Evolutionary conservation across 805 yeast genomes (phyloP).

Genomic region (Hanseniaspora taiwanica): DNA sequence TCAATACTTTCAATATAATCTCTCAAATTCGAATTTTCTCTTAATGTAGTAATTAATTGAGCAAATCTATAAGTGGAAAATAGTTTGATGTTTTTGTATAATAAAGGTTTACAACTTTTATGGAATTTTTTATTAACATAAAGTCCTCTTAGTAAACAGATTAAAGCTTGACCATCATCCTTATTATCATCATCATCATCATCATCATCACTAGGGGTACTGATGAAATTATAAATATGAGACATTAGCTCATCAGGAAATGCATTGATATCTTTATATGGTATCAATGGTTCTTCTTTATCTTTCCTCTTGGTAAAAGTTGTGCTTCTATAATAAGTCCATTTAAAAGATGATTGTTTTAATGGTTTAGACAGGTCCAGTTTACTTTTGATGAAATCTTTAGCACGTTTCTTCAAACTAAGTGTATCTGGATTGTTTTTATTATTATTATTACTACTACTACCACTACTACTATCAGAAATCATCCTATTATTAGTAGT

Average conservation of each 20-base stretch:
- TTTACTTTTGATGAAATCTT: not conserved
- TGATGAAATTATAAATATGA: not conserved
- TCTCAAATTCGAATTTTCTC: slow-evolving; percentile 44
- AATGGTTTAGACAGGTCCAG: not conserved
- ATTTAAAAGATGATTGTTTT: not conserved
- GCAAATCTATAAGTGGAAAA: slow-evolving; percentile 68
- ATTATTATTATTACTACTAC: no score
- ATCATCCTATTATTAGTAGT: no score
- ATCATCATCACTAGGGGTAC: no score
- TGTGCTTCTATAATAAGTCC: no score
- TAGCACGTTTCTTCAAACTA: not conserved
- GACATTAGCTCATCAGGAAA: not conserved
- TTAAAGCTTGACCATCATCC: no score
- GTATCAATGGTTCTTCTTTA: not conserved
- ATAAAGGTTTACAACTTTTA: slow-evolving; percentile 34
- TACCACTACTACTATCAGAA: no score
- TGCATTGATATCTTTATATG: not conserved
- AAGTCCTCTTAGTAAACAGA: slow-evolving; percentile 30
- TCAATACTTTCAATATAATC: slow-evolving; percentile 42
- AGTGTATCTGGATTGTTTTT: not conserved
- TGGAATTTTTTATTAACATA: slow-evolving; percentile 41
- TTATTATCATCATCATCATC: no score
- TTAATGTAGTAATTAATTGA: slow-evolving; percentile 60
- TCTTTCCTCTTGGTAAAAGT: no score
- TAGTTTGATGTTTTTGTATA: slow-evolving; percentile 43